Evolutionary conservation across 2,329 filamentous ascomycete genomes (phyloP).

Genomic region (Pochonia chlamydosporia): DNA sequence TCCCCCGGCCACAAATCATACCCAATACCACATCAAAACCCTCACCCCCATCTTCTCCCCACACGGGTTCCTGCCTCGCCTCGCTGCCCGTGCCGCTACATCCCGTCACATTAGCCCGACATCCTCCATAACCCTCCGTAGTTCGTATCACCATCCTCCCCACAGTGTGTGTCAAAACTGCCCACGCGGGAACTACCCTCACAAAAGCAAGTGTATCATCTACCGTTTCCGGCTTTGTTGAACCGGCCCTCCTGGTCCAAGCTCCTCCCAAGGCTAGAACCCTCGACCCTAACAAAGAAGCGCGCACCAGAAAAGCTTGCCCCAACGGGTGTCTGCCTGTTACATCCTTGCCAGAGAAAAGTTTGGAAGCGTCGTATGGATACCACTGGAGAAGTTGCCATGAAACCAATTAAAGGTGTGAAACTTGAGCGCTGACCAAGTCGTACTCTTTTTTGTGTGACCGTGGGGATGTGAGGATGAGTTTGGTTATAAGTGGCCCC

Average conservation of each 20-base stretch:
- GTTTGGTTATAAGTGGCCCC: not conserved
- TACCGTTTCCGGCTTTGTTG: not conserved
- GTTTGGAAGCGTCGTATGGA: not conserved
- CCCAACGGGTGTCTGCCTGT: not conserved
- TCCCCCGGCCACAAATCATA: no score
- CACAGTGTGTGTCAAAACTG: not conserved
- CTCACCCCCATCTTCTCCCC: no score
- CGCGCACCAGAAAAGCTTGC: no score
- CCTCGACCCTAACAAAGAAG: not conserved
- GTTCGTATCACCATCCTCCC: not conserved
- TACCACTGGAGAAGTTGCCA: not conserved
- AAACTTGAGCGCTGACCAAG: not conserved
- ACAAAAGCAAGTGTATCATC: not conserved
- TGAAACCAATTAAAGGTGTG: slow-evolving; percentile 1
- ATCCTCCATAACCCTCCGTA: no score
- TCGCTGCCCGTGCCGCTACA: not conserved
- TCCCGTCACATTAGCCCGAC: not conserved
- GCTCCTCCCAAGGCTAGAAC: not conserved
- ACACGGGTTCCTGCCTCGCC: not conserved
- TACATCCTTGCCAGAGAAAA: not conserved
- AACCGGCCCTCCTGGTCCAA: not conserved
- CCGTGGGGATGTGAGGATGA: no score
- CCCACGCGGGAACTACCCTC: not conserved
- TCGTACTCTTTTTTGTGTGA: not conserved
- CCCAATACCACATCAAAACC: no score